Percentiles rank a stretch among this genome's conserved stretches.
phyloP scores from a whole-genome alignment of 2,329 filamentous ascomycete genomes.

The Chaetomiaceae sp. region DNA sequence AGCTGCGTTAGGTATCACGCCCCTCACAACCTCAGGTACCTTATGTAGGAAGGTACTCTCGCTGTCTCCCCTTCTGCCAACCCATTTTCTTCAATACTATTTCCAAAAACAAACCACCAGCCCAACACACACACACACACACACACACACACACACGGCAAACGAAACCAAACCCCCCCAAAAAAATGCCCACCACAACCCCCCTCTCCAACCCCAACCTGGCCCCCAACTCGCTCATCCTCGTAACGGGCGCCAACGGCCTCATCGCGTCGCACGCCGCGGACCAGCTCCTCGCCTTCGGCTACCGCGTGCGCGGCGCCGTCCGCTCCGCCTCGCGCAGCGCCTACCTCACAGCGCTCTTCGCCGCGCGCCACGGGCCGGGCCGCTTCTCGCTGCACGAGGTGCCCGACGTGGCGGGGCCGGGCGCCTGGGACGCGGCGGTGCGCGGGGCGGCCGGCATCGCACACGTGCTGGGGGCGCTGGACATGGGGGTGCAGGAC shows the following conservation, averaged over 20 bases:
- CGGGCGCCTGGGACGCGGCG: conserved; percentile 27
- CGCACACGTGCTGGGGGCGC: conserved; percentile 28
- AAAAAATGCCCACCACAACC: conserved; percentile 8
- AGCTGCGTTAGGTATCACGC: too few relatives aligned
- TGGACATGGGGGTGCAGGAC: conserved; percentile 22
- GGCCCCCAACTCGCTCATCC: conserved; percentile 25
- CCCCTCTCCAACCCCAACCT: conserved; percentile 17
- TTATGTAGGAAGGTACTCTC: too few relatives aligned
- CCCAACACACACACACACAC: too few relatives aligned
- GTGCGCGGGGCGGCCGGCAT: conserved; percentile 25
- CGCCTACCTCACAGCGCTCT: conserved; percentile 28
- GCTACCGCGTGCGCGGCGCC: conserved; percentile 40
- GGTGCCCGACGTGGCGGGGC: conserved; percentile 28
- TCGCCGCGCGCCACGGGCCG: conserved; percentile 27
- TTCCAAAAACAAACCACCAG: too few relatives aligned
- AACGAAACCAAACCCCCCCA: background rate
- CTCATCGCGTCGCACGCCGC: conserved; percentile 40
- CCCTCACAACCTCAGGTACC: too few relatives aligned
- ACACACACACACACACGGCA: too few relatives aligned
- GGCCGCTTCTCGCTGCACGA: conserved; percentile 29
- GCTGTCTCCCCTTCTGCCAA: too few relatives aligned
- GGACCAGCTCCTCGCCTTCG: conserved; percentile 33
- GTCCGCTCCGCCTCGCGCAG: conserved; percentile 32
- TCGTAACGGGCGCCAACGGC: conserved; percentile 41
- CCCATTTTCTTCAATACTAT: too few relatives aligned